A percentile compares a stretch with the other conserved stretches of the same genome.
Evolutionary conservation across 768 basidiomycete genomes (phyloP).

Genomic region (Tulasnella calospora): DNA sequence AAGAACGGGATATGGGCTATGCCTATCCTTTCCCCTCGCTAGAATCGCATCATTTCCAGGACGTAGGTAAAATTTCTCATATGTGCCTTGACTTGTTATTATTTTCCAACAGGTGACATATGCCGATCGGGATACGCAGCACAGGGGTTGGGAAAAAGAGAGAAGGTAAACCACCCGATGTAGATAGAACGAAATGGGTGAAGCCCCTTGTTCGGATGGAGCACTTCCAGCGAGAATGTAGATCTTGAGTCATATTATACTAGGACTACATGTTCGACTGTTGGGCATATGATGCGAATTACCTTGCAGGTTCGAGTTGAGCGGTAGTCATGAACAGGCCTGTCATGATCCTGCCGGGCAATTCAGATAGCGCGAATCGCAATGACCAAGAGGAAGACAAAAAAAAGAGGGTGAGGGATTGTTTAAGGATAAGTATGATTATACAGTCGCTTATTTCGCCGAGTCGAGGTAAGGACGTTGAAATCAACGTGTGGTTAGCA

Average conservation of each 20-base stretch:
- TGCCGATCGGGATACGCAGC: background rate
- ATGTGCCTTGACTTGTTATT: background rate
- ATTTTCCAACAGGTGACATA: background rate
- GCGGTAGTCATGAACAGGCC: background rate
- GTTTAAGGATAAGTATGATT: background rate
- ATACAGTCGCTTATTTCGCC: background rate
- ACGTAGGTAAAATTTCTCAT: background rate
- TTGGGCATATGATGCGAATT: background rate
- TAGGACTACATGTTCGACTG: background rate
- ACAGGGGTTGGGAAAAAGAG: background rate
- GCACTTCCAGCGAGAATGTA: background rate
- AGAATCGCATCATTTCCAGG: background rate
- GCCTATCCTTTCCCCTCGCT: background rate
- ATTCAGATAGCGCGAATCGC: background rate
- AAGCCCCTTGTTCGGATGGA: background rate
- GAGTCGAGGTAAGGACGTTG: background rate
- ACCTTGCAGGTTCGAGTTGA: background rate
- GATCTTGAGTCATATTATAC: background rate
- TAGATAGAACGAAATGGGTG: background rate
- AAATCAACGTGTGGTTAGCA: background rate
- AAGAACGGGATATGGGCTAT: background rate
- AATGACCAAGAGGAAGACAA: background rate
- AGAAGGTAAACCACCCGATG: background rate
- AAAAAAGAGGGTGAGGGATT: background rate
- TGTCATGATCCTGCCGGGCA: background rate